A percentile compares a stretch with the other conserved stretches of the same genome.
Conservation (phyloP, 1,284 basidiomycete genomes). For the Pseudozyma hubeiensis region DNA sequence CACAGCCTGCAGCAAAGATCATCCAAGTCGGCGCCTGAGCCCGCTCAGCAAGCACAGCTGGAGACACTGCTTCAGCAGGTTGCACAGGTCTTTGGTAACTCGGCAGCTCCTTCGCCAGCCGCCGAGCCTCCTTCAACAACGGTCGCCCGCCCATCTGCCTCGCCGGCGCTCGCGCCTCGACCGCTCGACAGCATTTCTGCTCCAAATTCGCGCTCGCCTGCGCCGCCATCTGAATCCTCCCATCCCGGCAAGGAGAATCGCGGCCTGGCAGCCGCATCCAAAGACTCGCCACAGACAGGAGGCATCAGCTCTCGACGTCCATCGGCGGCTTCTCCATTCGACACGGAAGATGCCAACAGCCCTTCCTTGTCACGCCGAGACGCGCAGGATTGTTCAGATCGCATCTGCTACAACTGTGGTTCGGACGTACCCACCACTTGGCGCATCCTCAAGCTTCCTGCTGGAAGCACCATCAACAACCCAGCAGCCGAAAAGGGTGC, state of each 20-base stretch:
- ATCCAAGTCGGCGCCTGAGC: conserved; percentile 44
- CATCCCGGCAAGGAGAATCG: conserved; percentile 40
- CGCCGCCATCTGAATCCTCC: conserved; percentile 6
- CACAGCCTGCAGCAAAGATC: conserved; percentile 48
- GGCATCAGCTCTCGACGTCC: conserved; percentile 17
- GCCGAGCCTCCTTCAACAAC: conserved; percentile 2
- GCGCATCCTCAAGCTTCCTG: conserved; percentile 54
- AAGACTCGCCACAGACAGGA: conserved; percentile 20
- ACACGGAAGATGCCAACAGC: conserved; percentile 22
- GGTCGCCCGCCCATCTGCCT: conserved; percentile 10
- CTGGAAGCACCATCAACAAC: conserved; percentile 47
- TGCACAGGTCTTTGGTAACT: conserved; percentile 33
- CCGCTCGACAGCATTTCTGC: conserved; percentile 28
- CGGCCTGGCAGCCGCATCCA: conserved; percentile 2
- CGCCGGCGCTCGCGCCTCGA: conserved; percentile 21
- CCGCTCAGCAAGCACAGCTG: conserved; percentile 47
- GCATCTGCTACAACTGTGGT: conserved; percentile 65
- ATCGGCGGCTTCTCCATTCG: conserved; percentile 20
- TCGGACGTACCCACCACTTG: conserved; percentile 49
- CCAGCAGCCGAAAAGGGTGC: conserved; percentile 44
- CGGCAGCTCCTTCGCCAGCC: conserved; percentile 18
- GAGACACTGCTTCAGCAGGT: conserved; percentile 44
- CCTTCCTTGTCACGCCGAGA: conserved; percentile 28
- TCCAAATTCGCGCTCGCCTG: conserved; percentile 17
- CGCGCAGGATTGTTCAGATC: conserved; percentile 8